phyloP scores from a whole-genome alignment of 1,284 basidiomycete species.

The Pterulicium gracile region DNA sequence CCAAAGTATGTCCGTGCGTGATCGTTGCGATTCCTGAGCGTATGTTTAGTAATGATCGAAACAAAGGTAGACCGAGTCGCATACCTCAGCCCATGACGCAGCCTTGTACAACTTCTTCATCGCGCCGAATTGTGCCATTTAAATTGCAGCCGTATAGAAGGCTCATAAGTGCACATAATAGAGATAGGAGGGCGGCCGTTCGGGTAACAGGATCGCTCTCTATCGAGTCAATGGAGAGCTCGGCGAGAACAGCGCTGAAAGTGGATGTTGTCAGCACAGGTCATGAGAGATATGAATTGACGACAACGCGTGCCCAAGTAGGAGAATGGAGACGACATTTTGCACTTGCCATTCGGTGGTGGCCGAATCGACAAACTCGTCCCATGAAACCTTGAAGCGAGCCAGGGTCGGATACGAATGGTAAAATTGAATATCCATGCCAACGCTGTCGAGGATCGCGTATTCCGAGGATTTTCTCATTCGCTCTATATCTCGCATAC shows the following conservation, averaged over 20 bases:
- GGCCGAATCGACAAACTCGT: slow-evolving; percentile 30
- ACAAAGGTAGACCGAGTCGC: slow-evolving; percentile 9
- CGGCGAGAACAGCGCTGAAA: slow-evolving; percentile 42
- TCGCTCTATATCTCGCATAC: slow-evolving; percentile 42
- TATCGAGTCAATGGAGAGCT: slow-evolving; percentile 42
- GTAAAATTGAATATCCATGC: slow-evolving; percentile 4
- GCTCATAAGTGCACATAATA: slow-evolving; percentile 44
- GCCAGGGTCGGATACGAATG: slow-evolving; percentile 9
- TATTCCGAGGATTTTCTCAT: slow-evolving; percentile 33
- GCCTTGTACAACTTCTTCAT: slow-evolving; percentile 53
- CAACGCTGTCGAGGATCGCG: neutral
- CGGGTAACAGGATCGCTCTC: slow-evolving; percentile 37
- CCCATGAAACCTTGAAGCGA: slow-evolving; percentile 25
- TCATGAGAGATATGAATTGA: slow-evolving; percentile 7
- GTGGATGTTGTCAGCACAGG: slow-evolving; percentile 2
- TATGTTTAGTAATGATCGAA: slow-evolving; percentile 3
- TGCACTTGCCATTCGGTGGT: slow-evolving; percentile 36
- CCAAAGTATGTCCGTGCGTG: slow-evolving; percentile 40
- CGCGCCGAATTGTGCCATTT: slow-evolving; percentile 45
- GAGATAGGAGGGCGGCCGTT: slow-evolving; percentile 41
- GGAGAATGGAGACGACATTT: slow-evolving; percentile 31
- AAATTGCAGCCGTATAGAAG: slow-evolving; percentile 46
- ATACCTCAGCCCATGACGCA: slow-evolving; percentile 45
- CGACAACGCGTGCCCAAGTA: slow-evolving; percentile 22
- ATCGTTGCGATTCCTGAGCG: slow-evolving; percentile 36